phyloP scores from a whole-genome alignment of 1,284 basidiomycete genomes.

The Lentinus polychrous region DNA sequence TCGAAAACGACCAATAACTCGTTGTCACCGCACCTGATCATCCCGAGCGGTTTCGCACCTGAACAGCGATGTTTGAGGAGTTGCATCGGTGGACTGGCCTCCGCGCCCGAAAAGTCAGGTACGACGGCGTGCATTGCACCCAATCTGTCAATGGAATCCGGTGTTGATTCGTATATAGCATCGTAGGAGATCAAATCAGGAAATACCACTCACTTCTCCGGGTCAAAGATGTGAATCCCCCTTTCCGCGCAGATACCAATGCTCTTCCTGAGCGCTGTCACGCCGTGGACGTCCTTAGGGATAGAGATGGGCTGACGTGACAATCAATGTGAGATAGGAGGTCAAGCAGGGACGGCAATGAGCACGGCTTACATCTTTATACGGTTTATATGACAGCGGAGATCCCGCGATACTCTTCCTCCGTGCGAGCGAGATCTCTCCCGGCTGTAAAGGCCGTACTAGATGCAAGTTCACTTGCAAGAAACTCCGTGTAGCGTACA shows the following conservation, averaged over 20 bases:
- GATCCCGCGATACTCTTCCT: constrained; percentile 12
- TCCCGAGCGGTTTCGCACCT: constrained; percentile 54
- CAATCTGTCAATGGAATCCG: constrained; percentile 20
- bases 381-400: constrained; percentile 43
- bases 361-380: constrained; percentile 47
- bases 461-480: constrained; percentile 48
- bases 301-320: constrained; percentile 50
- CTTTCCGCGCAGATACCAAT: constrained; percentile 59
- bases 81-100: constrained; percentile 33
- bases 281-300: constrained; percentile 56
- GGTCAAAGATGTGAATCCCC: constrained; percentile 58
- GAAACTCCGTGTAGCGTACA: constrained; percentile 59
- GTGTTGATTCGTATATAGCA: no score
- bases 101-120: constrained; percentile 52
- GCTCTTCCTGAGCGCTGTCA: constrained; percentile 52
- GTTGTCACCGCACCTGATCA: constrained; percentile 49
- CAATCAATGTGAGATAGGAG: neutral
- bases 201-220: constrained; percentile 46
- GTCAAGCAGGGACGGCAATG: constrained; percentile 1
- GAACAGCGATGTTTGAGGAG: constrained; percentile 56
- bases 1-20: constrained; percentile 69
- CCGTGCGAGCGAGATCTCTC: constrained; percentile 27
- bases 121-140: constrained; percentile 40
- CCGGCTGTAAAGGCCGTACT: constrained; percentile 32
- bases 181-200: neutral